Conservation (phyloP, 2,329 filamentous ascomycete genomes). For the Fusarium begoniae region DNA sequence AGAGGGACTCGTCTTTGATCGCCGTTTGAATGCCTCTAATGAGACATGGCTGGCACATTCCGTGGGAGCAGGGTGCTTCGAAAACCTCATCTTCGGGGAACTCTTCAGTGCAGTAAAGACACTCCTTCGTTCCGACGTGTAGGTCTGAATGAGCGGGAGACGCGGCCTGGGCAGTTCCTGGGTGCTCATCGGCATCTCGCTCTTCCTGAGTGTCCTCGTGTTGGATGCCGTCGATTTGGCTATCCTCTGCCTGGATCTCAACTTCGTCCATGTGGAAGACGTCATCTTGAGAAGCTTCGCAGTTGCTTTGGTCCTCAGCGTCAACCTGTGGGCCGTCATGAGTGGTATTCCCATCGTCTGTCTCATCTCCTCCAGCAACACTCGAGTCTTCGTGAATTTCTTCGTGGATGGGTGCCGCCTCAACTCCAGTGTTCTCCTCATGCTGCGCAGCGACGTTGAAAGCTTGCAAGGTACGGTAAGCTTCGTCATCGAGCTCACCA, state of each 20-base stretch:
- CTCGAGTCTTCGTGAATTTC: accelerated
- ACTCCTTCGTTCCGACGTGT: neutral
- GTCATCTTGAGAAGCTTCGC: accelerated
- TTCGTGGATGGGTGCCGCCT: accelerated
- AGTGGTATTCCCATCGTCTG: accelerated
- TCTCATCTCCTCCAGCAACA: accelerated
- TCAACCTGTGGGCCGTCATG: accelerated
- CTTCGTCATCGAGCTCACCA: neutral
- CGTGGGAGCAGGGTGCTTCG: neutral
- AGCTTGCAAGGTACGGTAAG: accelerated
- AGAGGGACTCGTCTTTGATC: neutral
- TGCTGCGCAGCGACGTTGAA: neutral
- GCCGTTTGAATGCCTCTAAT: accelerated
- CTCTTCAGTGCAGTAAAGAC: accelerated
- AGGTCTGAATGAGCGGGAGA: accelerated
- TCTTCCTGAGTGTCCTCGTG: neutral
- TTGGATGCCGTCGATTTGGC: neutral
- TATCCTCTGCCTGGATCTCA: accelerated
- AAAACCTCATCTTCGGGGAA: accelerated
- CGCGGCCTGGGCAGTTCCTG: accelerated
- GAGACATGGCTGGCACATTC: neutral
- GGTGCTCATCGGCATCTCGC: neutral
- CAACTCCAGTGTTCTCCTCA: accelerated
- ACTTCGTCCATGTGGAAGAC: accelerated
- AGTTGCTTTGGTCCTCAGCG: accelerated